A percentile compares a stretch with the other conserved stretches of the same genome.
Evolutionary conservation across 129 eudicot genomes (phyloP).

Genomic region (Centaurea solstitialis): DNA sequence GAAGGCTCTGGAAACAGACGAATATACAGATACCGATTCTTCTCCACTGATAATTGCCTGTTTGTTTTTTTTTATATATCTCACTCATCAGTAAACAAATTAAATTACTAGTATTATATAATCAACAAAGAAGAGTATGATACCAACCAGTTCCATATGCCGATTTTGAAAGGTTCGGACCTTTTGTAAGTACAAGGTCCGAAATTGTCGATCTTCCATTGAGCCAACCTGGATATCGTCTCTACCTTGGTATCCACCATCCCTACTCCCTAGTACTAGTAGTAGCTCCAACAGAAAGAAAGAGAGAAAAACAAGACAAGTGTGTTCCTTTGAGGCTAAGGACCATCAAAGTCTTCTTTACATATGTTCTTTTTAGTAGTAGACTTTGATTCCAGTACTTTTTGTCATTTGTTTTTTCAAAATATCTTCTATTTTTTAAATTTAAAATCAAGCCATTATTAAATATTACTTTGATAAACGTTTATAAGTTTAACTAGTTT

Average conservation of each 20-base stretch:
- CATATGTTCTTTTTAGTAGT: too few relatives aligned
- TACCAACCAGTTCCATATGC: slow-evolving; percentile 67
- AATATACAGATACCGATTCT: slow-evolving; percentile 64
- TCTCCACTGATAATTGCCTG: slow-evolving; percentile 86
- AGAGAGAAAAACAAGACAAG: neutral
- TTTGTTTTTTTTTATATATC: too few relatives aligned
- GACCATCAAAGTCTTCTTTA: neutral
- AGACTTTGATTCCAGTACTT: too few relatives aligned
- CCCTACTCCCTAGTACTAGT: neutral
- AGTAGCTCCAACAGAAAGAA: neutral
- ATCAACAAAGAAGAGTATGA: neutral
- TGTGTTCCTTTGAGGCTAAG: neutral
- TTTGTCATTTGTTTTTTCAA: too few relatives aligned
- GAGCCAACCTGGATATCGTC: slow-evolving; percentile 81
- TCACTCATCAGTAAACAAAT: too few relatives aligned
- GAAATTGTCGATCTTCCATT: slow-evolving; percentile 84
- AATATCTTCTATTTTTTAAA: too few relatives aligned
- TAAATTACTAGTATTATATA: neutral
- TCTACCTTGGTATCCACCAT: slow-evolving; percentile 89
- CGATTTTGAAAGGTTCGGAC: slow-evolving; percentile 89
- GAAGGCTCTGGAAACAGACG: slow-evolving; percentile 79
- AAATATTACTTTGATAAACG: too few relatives aligned
- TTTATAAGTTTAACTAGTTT: too few relatives aligned
- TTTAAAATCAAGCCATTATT: too few relatives aligned
- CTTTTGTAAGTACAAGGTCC: slow-evolving; percentile 70